Conservation (phyloP, 2,329 filamentous ascomycete species). For the Cladophialophora psammophila region DNA sequence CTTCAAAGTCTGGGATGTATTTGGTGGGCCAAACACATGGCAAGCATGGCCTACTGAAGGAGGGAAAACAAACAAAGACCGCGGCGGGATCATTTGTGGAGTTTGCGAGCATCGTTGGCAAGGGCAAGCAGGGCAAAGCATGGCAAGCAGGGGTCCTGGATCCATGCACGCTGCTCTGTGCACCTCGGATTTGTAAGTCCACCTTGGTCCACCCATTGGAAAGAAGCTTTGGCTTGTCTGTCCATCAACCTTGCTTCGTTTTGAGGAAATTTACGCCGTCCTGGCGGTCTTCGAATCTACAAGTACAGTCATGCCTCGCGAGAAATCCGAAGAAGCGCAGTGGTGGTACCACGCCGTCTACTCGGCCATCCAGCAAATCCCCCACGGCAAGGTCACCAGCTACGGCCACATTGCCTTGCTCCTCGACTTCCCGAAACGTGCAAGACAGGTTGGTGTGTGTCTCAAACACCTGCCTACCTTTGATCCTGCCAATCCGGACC, state of each 20-base stretch:
- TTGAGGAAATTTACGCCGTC: too few species aligned
- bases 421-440: slow-evolving; percentile 69
- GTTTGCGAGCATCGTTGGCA: background rate
- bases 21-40: slow-evolving; percentile 2
- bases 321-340: slow-evolving; percentile 55
- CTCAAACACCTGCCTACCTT: slow-evolving; percentile 78
- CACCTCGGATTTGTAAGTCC: slow-evolving; percentile 1
- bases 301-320: slow-evolving; percentile 49
- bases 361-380: slow-evolving; percentile 83
- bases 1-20: background rate
- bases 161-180: background rate
- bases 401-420: slow-evolving; percentile 77
- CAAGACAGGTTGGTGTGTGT: slow-evolving; percentile 86
- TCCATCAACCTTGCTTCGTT: background rate
- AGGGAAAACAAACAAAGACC: slow-evolving; percentile 16
- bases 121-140: background rate
- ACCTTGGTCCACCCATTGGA: background rate
- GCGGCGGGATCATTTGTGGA: background rate
- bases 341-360: slow-evolving; percentile 72
- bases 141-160: background rate
- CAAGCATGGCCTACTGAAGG: background rate
- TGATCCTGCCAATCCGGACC: slow-evolving; percentile 54
- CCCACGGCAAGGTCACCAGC: slow-evolving; percentile 80
- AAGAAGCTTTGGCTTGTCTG: background rate
- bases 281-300: too few species aligned